Conservation (phyloP, 805 yeast genomes). For the Kuraishia cidri region DNA sequence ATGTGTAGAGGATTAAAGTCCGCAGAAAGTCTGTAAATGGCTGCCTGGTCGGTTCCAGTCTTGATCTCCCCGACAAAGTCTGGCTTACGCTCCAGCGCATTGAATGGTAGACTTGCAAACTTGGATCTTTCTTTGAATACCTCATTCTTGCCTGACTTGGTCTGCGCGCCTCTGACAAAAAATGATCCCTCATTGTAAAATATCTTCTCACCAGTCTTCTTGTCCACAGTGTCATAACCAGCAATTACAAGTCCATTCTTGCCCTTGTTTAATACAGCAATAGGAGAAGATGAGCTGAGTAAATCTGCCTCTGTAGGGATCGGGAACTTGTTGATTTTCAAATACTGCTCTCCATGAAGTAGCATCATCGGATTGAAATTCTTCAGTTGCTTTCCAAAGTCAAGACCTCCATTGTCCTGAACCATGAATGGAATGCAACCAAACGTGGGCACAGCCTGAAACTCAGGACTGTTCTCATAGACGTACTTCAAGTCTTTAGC, state of each 20-base stretch:
- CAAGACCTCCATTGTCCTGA: slow-evolving; percentile 44
- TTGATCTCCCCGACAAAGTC: slow-evolving; percentile 53
- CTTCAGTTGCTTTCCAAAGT: slow-evolving; percentile 55
- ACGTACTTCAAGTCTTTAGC: slow-evolving; percentile 68
- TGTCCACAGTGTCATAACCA: slow-evolving; percentile 64
- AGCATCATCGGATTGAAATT: slow-evolving; percentile 85
- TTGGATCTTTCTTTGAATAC: slow-evolving; percentile 35
- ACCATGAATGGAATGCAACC: slow-evolving; percentile 85
- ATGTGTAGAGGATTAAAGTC: slow-evolving; percentile 94
- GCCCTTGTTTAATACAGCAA: slow-evolving; percentile 77
- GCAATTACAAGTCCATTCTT: slow-evolving; percentile 75
- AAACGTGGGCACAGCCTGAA: slow-evolving; percentile 82
- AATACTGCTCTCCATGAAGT: slow-evolving; percentile 92
- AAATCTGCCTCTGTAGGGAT: slow-evolving; percentile 65
- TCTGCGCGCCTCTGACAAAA: slow-evolving; percentile 72
- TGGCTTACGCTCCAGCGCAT: slow-evolving; percentile 54
- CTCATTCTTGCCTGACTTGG: slow-evolving; percentile 40
- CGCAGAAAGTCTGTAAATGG: slow-evolving; percentile 84
- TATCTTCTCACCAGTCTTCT: slow-evolving; percentile 54
- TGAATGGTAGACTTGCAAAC: slow-evolving; percentile 57
- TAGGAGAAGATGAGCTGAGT: slow-evolving; percentile 53
- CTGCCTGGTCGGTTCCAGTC: slow-evolving; percentile 71
- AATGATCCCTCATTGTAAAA: slow-evolving; percentile 80
- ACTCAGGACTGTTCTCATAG: slow-evolving; percentile 68
- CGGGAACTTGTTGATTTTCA: slow-evolving; percentile 68